Evolutionary conservation across 2,329 filamentous ascomycete species (phyloP).

Genomic region (Sarocladiaceae sp.): DNA sequence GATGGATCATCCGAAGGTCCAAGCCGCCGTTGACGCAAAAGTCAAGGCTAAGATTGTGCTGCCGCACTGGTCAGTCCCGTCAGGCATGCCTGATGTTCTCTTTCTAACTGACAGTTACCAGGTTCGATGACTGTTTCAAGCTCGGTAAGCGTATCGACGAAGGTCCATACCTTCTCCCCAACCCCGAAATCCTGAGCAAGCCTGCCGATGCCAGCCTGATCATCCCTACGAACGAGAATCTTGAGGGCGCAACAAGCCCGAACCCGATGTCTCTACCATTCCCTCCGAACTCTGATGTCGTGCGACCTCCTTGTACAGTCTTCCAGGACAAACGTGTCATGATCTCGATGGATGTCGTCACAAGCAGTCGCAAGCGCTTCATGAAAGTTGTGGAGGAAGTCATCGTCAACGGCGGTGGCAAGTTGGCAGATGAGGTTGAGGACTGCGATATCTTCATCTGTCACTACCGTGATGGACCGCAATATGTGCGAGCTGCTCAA

Average conservation of each 20-base stretch:
- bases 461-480: slow-evolving; percentile 74
- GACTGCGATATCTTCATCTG: slow-evolving; percentile 82
- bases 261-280: slow-evolving; percentile 39
- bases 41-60: slow-evolving; percentile 78
- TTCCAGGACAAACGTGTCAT: slow-evolving; percentile 76
- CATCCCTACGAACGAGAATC: slow-evolving; percentile 53
- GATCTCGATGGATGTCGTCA: slow-evolving; percentile 69
- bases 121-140: slow-evolving; percentile 96
- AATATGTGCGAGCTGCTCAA: slow-evolving; percentile 75
- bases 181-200: slow-evolving; percentile 74
- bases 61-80: slow-evolving; percentile 75
- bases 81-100: neutral
- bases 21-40: slow-evolving; percentile 57
- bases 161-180: slow-evolving; percentile 75
- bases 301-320: slow-evolving; percentile 58
- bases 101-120: slow-evolving; percentile 25
- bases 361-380: slow-evolving; percentile 58
- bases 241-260: slow-evolving; percentile 62
- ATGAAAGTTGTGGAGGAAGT: slow-evolving; percentile 62
- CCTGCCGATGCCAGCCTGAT: slow-evolving; percentile 51
- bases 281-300: slow-evolving; percentile 36
- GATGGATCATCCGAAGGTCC: slow-evolving; percentile 68
- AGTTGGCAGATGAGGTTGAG: slow-evolving; percentile 59
- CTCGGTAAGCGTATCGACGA: slow-evolving; percentile 90
- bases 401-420: slow-evolving; percentile 67